phyloP scores from a whole-genome alignment of 2,329 filamentous ascomycete genomes.

The Diaporthe capsici region DNA sequence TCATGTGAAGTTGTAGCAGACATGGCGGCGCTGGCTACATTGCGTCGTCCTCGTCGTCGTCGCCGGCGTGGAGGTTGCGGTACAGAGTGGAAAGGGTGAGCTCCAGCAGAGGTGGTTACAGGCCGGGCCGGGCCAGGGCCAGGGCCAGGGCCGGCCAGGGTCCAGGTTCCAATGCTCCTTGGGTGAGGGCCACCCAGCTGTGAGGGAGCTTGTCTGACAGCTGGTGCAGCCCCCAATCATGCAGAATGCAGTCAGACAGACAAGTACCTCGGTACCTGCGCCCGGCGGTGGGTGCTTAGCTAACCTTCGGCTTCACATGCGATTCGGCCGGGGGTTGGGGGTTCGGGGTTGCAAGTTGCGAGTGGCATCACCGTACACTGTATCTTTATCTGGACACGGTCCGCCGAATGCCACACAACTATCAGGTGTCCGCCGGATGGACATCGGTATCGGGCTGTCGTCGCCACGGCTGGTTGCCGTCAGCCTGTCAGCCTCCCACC shows the following conservation, averaged over 20 bases:
- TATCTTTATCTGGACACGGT: not conserved
- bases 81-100: not conserved
- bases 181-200: not conserved
- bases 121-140: not conserved
- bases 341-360: not conserved
- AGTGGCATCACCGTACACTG: not conserved
- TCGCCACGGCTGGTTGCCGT: not conserved
- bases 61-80: conserved; percentile 8
- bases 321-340: not conserved
- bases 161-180: no score
- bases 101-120: conserved; percentile 7
- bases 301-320: conserved; percentile 20
- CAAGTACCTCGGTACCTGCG: not conserved
- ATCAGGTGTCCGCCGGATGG: not conserved
- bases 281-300: not conserved
- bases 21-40: conserved; percentile 40
- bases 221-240: not conserved
- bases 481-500: not conserved
- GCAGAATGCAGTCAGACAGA: not conserved
- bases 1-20: conserved; percentile 36
- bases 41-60: not conserved
- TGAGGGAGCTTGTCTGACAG: conserved; percentile 1
- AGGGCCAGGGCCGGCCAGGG: conserved; percentile 1
- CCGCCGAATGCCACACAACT: not conserved
- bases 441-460: not conserved